These are phyloP conservation scores for Globisporangium spinosum DNA, from an alignment of 352 stramenopile genomes.

Conservation along the genomic window DNA sequence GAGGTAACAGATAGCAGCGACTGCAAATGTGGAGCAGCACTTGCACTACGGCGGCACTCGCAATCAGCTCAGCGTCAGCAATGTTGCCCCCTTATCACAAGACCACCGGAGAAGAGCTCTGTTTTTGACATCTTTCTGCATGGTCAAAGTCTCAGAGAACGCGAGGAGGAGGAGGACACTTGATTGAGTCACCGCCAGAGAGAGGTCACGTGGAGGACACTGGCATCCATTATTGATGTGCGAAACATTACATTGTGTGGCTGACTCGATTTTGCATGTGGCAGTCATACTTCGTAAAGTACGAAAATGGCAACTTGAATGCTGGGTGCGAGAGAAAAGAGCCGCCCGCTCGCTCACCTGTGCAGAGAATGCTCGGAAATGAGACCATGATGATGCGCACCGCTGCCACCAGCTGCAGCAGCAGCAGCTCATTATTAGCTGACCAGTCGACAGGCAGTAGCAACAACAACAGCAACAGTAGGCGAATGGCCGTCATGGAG, in stretches of 20 bases:
- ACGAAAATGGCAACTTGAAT: background rate
- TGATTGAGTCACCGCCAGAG: too few relatives aligned
- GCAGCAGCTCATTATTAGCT: background rate
- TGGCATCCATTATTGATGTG: background rate
- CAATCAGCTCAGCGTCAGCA: too few relatives aligned
- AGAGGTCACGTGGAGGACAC: background rate
- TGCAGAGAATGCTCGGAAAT: background rate
- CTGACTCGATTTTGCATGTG: background rate
- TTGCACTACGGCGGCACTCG: too few relatives aligned
- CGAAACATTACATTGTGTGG: background rate
- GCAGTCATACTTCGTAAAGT: background rate
- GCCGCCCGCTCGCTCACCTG: too few relatives aligned
- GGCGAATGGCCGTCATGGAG: background rate
- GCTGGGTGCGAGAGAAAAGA: slow-evolving; percentile 1
- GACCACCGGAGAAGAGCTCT: background rate
- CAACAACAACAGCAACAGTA: background rate
- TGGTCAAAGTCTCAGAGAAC: background rate
- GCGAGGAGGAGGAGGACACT: background rate
- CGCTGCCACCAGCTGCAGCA: background rate
- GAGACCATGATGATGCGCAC: background rate
- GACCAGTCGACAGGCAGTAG: background rate
- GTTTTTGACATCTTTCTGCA: background rate
- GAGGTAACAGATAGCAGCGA: too few relatives aligned
- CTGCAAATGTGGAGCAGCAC: too few relatives aligned
- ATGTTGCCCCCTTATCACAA: background rate